Evolutionary conservation across 768 basidiomycete genomes (phyloP).

Genomic region (Naganishia kalamii): DNA sequence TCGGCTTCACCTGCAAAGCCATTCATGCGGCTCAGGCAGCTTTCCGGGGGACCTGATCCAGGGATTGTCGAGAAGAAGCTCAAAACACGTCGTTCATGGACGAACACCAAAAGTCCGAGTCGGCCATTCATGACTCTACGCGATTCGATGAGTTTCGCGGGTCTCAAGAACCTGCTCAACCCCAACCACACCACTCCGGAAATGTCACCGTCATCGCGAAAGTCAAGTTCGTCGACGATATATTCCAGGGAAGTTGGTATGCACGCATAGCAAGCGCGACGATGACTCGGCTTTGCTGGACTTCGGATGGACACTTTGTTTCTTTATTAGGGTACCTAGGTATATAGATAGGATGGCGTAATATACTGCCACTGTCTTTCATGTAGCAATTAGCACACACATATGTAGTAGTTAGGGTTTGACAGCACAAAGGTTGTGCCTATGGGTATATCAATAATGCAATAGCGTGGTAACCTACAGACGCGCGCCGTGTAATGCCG

Average conservation of each 20-base stretch:
- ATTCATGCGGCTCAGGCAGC: background rate
- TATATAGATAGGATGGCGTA: background rate
- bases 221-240: slow-evolving; percentile 5
- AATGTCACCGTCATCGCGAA: background rate
- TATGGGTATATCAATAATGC: background rate
- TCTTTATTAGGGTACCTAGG: background rate
- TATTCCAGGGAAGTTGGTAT: background rate
- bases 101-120: background rate
- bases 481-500: too few species aligned
- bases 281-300: background rate
- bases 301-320: background rate
- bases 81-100: background rate
- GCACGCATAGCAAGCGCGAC: background rate
- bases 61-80: background rate
- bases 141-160: background rate
- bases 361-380: background rate
- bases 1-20: background rate
- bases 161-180: background rate
- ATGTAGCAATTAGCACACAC: slow-evolving; percentile 3
- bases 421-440: background rate
- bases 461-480: too few species aligned
- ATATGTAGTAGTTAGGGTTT: background rate
- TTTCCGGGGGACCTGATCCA: slow-evolving; percentile 1
- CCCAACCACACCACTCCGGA: background rate
- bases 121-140: slow-evolving; percentile 5